Conservation (phyloP, 345 rosid genomes). For the Mallotus nudiflorus region DNA sequence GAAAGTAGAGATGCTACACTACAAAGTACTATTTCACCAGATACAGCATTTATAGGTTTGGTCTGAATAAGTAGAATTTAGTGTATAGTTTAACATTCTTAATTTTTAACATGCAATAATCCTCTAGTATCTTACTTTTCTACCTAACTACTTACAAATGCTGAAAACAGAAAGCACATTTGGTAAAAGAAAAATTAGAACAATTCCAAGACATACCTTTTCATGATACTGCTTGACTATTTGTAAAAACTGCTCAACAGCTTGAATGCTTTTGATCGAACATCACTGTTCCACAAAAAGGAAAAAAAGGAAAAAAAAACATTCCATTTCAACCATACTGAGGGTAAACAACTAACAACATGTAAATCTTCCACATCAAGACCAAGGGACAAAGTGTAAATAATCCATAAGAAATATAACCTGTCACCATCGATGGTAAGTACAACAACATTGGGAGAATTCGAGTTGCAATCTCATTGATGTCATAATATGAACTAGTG, state of each 20-base stretch:
- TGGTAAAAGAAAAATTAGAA: neutral
- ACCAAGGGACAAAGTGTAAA: conserved; percentile 10
- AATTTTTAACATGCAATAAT: neutral
- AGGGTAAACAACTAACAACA: conserved; percentile 7
- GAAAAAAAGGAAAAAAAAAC: conserved; percentile 17
- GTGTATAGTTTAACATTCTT: neutral
- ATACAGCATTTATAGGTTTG: neutral
- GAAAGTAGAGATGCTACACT: neutral
- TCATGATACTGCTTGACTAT: conserved; percentile 78
- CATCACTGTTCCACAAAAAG: conserved; percentile 91
- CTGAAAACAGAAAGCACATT: neutral
- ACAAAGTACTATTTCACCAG: neutral
- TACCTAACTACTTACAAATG: neutral
- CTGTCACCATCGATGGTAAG: conserved; percentile 95
- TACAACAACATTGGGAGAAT: conserved; percentile 87
- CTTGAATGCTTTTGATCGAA: conserved; percentile 90
- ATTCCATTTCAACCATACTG: neutral
- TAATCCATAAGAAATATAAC: conserved; percentile 33
- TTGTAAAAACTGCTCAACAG: conserved; percentile 89
- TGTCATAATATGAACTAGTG: conserved; percentile 85
- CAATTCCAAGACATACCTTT: conserved; percentile 49
- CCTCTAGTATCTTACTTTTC: neutral
- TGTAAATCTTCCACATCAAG: neutral
- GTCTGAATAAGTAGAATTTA: conserved; percentile 9
- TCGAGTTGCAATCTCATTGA: conserved; percentile 86